These are phyloP conservation scores for Chytriomyces hyalinus DNA, from an alignment of 192 early-diverging fungal species.

Conservation along the genomic window DNA sequence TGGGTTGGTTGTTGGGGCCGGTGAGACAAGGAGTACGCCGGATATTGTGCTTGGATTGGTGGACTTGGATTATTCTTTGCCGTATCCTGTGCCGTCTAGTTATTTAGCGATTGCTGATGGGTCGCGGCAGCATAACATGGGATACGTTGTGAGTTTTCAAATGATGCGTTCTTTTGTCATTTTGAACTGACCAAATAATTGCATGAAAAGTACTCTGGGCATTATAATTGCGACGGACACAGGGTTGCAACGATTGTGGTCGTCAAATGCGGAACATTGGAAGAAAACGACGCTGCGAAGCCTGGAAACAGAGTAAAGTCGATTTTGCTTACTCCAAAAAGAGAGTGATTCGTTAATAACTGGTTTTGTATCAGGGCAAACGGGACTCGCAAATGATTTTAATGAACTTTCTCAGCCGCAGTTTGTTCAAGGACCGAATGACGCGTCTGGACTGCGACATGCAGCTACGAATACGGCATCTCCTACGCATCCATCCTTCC, in stretches of 20 bases:
- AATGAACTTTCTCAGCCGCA: conserved; percentile 89
- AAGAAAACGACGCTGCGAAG: conserved; percentile 41
- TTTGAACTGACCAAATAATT: background rate
- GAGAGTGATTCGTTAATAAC: background rate
- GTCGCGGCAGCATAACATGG: conserved; percentile 88
- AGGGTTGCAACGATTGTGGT: conserved; percentile 48
- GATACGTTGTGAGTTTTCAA: conserved; percentile 53
- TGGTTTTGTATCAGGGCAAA: conserved; percentile 64
- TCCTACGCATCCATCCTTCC: conserved; percentile 83
- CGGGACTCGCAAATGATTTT: conserved; percentile 95
- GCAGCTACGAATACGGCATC: conserved; percentile 77
- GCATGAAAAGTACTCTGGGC: conserved; percentile 19
- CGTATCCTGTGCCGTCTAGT: conserved; percentile 22
- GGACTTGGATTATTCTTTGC: conserved; percentile 29
- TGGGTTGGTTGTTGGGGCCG: conserved; percentile 86
- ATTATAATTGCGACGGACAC: conserved; percentile 33
- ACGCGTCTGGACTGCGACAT: conserved; percentile 88
- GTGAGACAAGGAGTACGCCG: conserved; percentile 80
- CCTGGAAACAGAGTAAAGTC: conserved; percentile 42
- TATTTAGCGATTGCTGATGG: conserved; percentile 89
- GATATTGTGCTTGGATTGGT: conserved; percentile 82
- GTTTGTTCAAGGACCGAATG: conserved; percentile 85
- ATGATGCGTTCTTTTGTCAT: background rate
- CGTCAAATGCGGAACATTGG: conserved; percentile 54
- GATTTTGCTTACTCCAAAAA: background rate